Base-by-base conservation (phyloP, 2,329 filamentous ascomycete genomes). In the Phialophora macrospora region DNA sequence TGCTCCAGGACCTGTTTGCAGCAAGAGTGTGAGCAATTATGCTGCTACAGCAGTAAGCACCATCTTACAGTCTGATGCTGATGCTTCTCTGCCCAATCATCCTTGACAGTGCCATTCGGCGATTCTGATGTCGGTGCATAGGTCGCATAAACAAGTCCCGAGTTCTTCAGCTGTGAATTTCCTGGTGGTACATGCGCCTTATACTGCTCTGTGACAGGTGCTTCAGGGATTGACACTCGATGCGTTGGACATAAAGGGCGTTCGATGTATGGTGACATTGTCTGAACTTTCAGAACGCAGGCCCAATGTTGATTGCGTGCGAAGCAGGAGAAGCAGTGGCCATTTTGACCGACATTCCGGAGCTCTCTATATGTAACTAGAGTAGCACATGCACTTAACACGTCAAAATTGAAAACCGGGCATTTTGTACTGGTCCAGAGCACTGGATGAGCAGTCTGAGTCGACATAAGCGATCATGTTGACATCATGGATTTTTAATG, bases 1-100 rank as follows among this genome's bases (percentile, higher is more conserved):
- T 86, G 83, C 71, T 84, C 82, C 2, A 86, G 77, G 12, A 84
- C 62, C 62, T 64, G 28, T 41, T 41, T 34, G 30, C 11, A 28
- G 4, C 38, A 22, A 41, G 38, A 11, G 22, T 41, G 34, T 63
- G 17, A 63, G 52, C 26, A 26, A 41, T n/a, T 3, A n/a, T 14
- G 28, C 12, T 30, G 22, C 20, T 14, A 20, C 38, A 17, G 26
- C 17, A 46, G 30, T 44, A 14, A 6, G 30, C 30, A n/a, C 14
- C 28, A 54, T 32, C 64, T 67, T 54, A 75, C 75, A 22, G 74
- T 79, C 59, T 77, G 73, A 24, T 78, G 58, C 24, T 72, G 69
- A 52, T 78, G 76, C 0, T 64, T 62, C 22, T 66, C 67, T 1
- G 74, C 74, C 75, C 75, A 79, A 20, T 70, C 71, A 20, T 73